phyloP scores from a whole-genome alignment of 2,329 filamentous ascomycete genomes.

The Massarina eburnea region DNA sequence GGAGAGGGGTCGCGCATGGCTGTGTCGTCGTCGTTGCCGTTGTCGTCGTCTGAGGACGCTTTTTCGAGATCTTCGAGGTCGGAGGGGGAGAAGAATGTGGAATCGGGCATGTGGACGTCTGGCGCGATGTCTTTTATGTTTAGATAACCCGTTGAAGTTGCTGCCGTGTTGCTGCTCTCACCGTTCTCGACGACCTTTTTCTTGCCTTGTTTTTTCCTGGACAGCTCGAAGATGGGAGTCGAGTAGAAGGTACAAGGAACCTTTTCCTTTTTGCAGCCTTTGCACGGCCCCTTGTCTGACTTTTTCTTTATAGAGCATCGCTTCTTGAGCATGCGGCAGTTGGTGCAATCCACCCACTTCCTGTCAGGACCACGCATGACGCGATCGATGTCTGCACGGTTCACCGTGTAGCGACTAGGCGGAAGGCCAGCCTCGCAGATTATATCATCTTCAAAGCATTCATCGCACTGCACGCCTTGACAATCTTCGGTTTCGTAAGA shows the following conservation, averaged over 20 bases:
- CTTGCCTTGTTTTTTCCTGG: constrained; percentile 6
- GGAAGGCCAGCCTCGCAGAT: neutral
- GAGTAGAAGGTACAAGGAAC: constrained; percentile 33
- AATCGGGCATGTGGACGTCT: constrained; percentile 1
- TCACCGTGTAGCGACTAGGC: neutral
- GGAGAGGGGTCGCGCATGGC: constrained; percentile 20
- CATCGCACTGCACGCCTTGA: constrained; percentile 8
- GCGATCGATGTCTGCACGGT: constrained; percentile 21
- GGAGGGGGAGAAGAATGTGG: constrained; percentile 1
- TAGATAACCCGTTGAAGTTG: neutral
- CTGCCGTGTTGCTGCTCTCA: neutral
- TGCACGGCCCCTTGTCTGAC: constrained; percentile 35
- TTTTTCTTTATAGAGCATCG: constrained; percentile 36
- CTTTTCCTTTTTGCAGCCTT: constrained; percentile 26
- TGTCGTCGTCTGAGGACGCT: neutral
- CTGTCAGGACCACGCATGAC: constrained; percentile 21
- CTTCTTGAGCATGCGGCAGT: constrained; percentile 30
- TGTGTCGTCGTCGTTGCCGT: neutral
- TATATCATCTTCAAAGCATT: constrained; percentile 4
- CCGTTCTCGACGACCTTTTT: constrained; percentile 6
- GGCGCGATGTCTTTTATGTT: constrained; percentile 1
- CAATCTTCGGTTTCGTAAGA: constrained; percentile 22
- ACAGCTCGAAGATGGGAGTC: constrained; percentile 1
- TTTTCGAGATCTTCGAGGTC: constrained; percentile 3
- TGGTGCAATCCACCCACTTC: constrained; percentile 24